These are phyloP conservation scores for Pichia sp. DNA, from an alignment of 1,139 yeast species.

Conservation along the genomic window DNA sequence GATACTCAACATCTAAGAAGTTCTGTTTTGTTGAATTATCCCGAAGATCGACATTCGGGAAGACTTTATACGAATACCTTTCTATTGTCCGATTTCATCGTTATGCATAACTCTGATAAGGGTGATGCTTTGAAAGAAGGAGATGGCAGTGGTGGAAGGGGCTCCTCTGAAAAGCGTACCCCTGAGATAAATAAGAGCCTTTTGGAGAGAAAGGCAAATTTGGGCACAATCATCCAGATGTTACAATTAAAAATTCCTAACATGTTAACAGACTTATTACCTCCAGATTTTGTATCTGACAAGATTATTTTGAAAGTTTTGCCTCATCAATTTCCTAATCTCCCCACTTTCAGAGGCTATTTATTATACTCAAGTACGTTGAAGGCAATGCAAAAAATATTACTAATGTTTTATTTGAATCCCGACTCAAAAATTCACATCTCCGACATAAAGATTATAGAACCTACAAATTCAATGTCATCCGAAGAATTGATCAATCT, in stretches of 20 bases:
- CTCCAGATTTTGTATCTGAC: constrained; percentile 45
- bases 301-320: constrained; percentile 56
- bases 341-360: constrained; percentile 59
- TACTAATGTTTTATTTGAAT: constrained; percentile 51
- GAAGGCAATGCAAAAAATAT: constrained; percentile 50
- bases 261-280: constrained; percentile 47
- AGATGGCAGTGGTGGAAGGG: not conserved
- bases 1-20: no score
- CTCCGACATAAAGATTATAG: constrained; percentile 37
- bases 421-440: constrained; percentile 49
- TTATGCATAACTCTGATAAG: not conserved
- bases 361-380: constrained; percentile 33
- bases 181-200: constrained; percentile 4
- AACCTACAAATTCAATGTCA: constrained; percentile 25
- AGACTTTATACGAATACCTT: no score
- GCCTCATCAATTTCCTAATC: constrained; percentile 56
- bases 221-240: constrained; percentile 55
- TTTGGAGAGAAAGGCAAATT: constrained; percentile 44
- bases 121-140: not conserved
- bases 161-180: not conserved
- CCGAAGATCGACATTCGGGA: no score
- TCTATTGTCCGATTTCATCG: no score
- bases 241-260: constrained; percentile 54
- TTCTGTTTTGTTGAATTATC: no score
- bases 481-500: constrained; percentile 25